Evolutionary conservation across 129 eudicot species (phyloP), one percentile per base, ranked within the genome.

Genomic region (Arctium lappa): DNA sequence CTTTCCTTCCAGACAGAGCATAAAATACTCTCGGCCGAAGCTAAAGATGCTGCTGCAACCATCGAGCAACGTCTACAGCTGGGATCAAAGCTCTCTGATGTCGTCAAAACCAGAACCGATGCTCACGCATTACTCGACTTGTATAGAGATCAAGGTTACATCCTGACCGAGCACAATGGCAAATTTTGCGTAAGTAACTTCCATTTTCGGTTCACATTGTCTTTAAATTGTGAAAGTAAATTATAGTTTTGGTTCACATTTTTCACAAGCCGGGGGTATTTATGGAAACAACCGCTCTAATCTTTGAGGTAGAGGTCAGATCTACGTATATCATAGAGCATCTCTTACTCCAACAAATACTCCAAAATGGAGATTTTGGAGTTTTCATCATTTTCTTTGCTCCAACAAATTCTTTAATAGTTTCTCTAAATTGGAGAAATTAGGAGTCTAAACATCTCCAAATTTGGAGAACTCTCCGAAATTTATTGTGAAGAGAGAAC

Each of bases 21-120:
- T 60, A 87, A 81, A 65, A 72, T 89, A 66, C 92, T 93, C n/a
- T 89, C 99, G 42, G 69, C 74, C 0, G 98, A 89, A 82, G 99
- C 99, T 60, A 96, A 93, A 83, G 87, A 84, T 53, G 97, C 98
- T 18, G 99, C 99, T 77, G 87, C 94, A 69, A 86, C 82, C 29
- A 91, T 96, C 40, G 96, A 88, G 74, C 88, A 88, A 56, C 92
- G 94, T 48, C 79, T 93, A 79, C 91, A 85, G 84, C 86, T 96
- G 42, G 99, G 99, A 80, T 91, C 96, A 78, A 90, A 90, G 83
- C 91, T 93, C 46, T 93, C 97, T 34, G 90, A 87, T 34, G 74
- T 96, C 46, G 88, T 89, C 40, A 88, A 84, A 65, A 90, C 83
- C 12, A 88, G 85, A 88, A 88, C 78, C 40, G 99, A 96, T 73